Conservation (phyloP, 257 asterid species). For the Primulina tabacum region DNA sequence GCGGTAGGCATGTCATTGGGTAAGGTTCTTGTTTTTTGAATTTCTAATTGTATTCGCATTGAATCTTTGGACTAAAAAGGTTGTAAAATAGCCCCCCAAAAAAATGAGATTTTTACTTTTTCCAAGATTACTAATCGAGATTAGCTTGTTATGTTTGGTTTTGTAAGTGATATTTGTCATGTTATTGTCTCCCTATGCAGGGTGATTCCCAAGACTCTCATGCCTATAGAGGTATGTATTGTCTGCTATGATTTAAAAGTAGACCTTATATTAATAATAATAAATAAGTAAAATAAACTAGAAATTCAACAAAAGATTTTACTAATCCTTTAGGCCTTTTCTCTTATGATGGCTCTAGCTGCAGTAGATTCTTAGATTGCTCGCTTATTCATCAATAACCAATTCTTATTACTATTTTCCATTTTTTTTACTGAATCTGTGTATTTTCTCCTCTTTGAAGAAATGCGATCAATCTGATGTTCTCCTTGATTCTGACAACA, state of each 20-base stretch:
- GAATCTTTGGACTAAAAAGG: neutral
- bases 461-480: slow-evolving; percentile 5
- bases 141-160: slow-evolving; percentile 1
- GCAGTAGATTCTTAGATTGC: slow-evolving; percentile 5
- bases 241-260: slow-evolving; percentile 36
- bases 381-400: neutral
- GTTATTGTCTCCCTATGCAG: slow-evolving; percentile 67
- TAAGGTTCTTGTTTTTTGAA: slow-evolving; percentile 26
- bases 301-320: slow-evolving; percentile 25
- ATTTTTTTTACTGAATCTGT: neutral
- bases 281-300: slow-evolving; percentile 16
- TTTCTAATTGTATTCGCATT: slow-evolving; percentile 14
- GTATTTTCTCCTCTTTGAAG: neutral
- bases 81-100: neutral
- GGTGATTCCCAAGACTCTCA: slow-evolving; percentile 99
- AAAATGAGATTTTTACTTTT: no score
- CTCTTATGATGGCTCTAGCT: slow-evolving; percentile 11
- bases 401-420: neutral
- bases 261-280: slow-evolving; percentile 27
- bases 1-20: slow-evolving; percentile 61
- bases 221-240: slow-evolving; percentile 92
- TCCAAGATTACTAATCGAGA: neutral
- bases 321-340: slow-evolving; percentile 2
- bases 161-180: slow-evolving; percentile 51
- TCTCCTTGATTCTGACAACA: slow-evolving; percentile 23